phyloP scores from a whole-genome alignment of 140 eudicot species.

The Anethum foeniculum region DNA sequence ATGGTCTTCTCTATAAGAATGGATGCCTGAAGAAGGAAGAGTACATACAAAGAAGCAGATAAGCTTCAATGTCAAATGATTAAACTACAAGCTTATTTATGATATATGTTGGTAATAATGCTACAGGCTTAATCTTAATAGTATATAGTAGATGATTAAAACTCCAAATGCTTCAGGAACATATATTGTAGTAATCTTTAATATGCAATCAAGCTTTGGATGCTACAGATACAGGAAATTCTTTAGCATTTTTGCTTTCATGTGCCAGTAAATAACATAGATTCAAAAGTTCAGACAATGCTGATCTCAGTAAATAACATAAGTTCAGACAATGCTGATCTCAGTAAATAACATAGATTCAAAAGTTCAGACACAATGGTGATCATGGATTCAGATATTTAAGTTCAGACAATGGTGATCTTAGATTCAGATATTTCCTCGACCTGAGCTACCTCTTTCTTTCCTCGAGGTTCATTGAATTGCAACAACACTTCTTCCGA shows the following conservation, averaged over 20 bases:
- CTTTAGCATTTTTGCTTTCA: neutral
- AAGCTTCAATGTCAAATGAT: neutral
- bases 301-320: neutral
- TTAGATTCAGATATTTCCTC: neutral
- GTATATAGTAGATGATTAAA: neutral
- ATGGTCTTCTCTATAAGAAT: no score
- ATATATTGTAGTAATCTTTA: no score
- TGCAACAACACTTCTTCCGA: neutral
- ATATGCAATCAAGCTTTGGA: neutral
- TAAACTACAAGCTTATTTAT: neutral
- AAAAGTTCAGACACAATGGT: neutral
- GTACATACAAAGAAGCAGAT: neutral
- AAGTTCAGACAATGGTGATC: neutral
- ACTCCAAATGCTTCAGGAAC: neutral
- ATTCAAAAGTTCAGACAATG: neutral
- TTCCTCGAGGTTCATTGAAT: neutral
- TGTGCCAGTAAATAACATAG: neutral
- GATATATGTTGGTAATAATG: neutral
- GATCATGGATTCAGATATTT: no score
- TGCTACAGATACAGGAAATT: neutral
- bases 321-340: neutral
- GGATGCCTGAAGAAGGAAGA: neutral
- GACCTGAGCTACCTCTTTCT: neutral
- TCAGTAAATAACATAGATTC: neutral
- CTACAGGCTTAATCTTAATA: neutral